Evolutionary conservation across 768 basidiomycete species (phyloP).

Genomic region (Agaricus sinodeliciosus): DNA sequence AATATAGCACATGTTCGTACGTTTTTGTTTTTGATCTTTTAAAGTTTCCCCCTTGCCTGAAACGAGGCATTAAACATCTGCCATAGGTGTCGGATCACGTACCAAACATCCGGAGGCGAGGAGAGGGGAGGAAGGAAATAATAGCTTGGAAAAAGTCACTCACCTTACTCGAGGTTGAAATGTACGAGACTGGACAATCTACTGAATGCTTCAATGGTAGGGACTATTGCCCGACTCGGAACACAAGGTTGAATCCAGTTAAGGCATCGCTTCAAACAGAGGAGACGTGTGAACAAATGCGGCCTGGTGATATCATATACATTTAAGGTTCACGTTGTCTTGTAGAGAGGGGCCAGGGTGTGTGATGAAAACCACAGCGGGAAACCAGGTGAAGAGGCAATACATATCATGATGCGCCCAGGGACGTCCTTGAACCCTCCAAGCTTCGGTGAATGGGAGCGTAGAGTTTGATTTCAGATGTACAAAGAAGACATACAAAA

Average conservation of each 20-base stretch:
- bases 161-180: conserved; percentile 7
- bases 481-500: neutral
- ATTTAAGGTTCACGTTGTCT: neutral
- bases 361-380: neutral
- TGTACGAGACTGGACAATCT: neutral
- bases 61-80: no score
- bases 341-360: neutral
- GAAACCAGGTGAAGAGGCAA: neutral
- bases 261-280: neutral
- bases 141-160: neutral
- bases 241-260: neutral
- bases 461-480: neutral
- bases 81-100: conserved; percentile 1
- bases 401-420: neutral
- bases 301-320: neutral
- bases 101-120: neutral
- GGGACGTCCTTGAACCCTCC: neutral
- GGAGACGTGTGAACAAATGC: neutral
- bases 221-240: conserved; percentile 9
- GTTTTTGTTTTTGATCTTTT: no score
- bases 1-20: no score
- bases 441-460: neutral
- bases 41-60: no score
- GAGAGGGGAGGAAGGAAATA: no score
- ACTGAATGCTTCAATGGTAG: conserved; percentile 1